Conservation (phyloP, 2,329 filamentous ascomycete species). For the Xylaria sp. region DNA sequence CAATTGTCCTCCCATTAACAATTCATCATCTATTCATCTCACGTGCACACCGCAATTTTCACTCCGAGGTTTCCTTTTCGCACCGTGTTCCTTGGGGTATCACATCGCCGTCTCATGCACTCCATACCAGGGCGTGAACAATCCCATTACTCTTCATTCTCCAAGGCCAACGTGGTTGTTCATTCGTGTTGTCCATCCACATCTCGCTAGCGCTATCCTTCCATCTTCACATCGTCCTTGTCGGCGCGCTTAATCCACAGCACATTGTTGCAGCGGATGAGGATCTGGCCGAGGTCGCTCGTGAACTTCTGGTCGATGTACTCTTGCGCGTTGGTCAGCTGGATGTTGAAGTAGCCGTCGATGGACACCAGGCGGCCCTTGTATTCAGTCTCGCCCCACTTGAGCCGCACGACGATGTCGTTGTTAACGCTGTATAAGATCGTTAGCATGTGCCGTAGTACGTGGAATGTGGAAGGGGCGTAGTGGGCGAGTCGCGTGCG, state of each 20-base stretch:
- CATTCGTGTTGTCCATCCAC: not conserved
- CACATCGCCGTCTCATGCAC: not conserved
- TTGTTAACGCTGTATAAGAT: conserved; percentile 76
- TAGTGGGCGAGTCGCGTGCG: conserved; percentile 4
- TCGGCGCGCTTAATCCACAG: conserved; percentile 81
- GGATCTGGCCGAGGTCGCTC: conserved; percentile 86
- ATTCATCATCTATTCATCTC: not conserved
- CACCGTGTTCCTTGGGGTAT: conserved; percentile 23
- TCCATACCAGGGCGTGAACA: not conserved
- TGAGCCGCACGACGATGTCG: conserved; percentile 89
- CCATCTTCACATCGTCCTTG: conserved; percentile 68
- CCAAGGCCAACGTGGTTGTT: not conserved
- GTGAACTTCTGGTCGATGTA: conserved; percentile 89
- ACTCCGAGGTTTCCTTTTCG: not conserved
- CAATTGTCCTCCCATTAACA: not conserved
- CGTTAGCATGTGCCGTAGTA: conserved; percentile 12
- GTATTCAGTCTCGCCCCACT: conserved; percentile 99
- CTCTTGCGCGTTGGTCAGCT: conserved; percentile 90
- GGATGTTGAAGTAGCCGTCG: conserved; percentile 99
- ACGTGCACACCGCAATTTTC: not conserved
- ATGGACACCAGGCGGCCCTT: conserved; percentile 91
- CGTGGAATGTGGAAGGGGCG: too few relatives aligned
- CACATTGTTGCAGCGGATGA: conserved; percentile 99
- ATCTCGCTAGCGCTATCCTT: conserved; percentile 53
- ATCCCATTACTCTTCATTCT: not conserved